Conservation (phyloP, 2,329 filamentous ascomycete species). For the Penicillium sp. region DNA sequence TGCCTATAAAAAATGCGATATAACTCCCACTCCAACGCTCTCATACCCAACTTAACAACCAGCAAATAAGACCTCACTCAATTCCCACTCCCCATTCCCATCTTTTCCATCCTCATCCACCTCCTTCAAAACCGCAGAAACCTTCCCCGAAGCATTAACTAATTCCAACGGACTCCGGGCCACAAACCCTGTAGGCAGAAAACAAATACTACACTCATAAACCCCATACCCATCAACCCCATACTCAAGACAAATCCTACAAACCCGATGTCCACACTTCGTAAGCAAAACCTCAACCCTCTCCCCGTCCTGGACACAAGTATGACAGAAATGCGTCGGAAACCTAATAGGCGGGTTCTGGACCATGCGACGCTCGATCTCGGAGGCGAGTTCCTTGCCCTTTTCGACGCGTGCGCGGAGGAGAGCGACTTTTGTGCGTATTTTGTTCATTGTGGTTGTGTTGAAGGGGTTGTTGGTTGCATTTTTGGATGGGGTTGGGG, state of each 20-base stretch:
- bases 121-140: no score
- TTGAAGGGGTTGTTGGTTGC: slow-evolving; percentile 9
- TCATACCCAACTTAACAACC: background rate
- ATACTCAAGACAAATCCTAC: slow-evolving; percentile 22
- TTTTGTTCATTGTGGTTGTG: background rate
- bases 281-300: slow-evolving; percentile 19
- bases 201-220: slow-evolving; percentile 27
- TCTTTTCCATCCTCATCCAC: background rate
- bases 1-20: background rate
- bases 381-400: slow-evolving; percentile 24
- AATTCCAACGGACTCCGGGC: slow-evolving; percentile 7
- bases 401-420: slow-evolving; percentile 27
- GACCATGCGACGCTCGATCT: slow-evolving; percentile 25
- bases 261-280: slow-evolving; percentile 25
- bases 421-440: slow-evolving; percentile 12
- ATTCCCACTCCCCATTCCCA: background rate
- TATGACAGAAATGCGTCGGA: slow-evolving; percentile 28
- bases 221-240: slow-evolving; percentile 11
- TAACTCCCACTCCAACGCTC: background rate
- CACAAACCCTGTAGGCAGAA: slow-evolving; percentile 17
- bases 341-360: slow-evolving; percentile 5
- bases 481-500: background rate
- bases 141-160: no score
- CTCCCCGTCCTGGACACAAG: slow-evolving; percentile 20
- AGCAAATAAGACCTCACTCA: background rate